Conservation (phyloP, 768 basidiomycete genomes). For the Xerocomellus dryophilus region DNA sequence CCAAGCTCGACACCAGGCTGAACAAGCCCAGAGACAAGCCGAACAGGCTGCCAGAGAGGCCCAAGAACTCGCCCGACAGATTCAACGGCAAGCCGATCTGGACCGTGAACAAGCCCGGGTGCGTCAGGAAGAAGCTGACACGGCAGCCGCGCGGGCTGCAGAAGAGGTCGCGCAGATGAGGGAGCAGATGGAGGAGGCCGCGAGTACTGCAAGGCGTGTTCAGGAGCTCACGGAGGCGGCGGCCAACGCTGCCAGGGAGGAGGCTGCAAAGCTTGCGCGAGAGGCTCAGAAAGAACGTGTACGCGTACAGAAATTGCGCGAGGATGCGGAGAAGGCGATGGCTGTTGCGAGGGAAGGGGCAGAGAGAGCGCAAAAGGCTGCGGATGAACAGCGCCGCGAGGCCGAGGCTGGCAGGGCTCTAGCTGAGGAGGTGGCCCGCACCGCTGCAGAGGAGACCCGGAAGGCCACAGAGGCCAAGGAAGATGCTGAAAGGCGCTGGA, state of each 20-base stretch:
- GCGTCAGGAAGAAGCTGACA: slow-evolving; percentile 8
- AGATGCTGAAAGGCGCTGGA: slow-evolving; percentile 20
- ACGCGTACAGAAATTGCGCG: background rate
- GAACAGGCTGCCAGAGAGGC: slow-evolving; percentile 6
- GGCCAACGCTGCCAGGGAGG: slow-evolving; percentile 5
- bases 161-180: slow-evolving; percentile 7
- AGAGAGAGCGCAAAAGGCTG: slow-evolving; percentile 2
- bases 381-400: slow-evolving; percentile 9
- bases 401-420: slow-evolving; percentile 5
- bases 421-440: slow-evolving; percentile 6
- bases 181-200: slow-evolving; percentile 7
- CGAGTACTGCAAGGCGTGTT: background rate
- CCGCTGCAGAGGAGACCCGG: slow-evolving; percentile 14
- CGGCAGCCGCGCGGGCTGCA: slow-evolving; percentile 4
- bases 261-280: background rate
- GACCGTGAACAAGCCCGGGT: slow-evolving; percentile 4
- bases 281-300: background rate
- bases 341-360: slow-evolving; percentile 11
- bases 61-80: background rate
- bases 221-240: slow-evolving; percentile 7
- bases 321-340: slow-evolving; percentile 5
- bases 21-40: slow-evolving; percentile 1
- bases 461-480: slow-evolving; percentile 5
- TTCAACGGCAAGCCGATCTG: background rate
- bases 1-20: slow-evolving; percentile 1